Evolutionary conservation across 1,284 basidiomycete genomes (phyloP), one percentile per base, ranked within the genome.

Genomic region (Sanghuangporus baumii): DNA sequence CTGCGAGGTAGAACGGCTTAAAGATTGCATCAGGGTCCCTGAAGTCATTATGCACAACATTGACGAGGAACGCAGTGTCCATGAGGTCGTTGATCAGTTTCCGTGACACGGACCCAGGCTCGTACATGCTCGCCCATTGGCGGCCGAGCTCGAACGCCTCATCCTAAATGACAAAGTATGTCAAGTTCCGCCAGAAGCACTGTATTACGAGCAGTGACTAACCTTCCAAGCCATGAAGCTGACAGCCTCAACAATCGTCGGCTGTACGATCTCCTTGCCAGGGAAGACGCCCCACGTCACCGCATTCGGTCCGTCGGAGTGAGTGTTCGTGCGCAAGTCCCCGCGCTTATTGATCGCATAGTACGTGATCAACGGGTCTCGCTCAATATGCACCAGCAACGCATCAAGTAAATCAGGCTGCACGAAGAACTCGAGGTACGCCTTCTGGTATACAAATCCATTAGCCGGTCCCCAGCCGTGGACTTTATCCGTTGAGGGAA

Each of bases 231-330:
- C 94, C 84, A 96, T 91, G 82, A 98, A 98, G 71, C 94, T 96
- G 67, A 94, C 88, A 36, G 92, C 91, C 74, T 99, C 97, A 38
- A 99, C 97, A 67, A 99, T 96, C 20, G 97, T 99, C 34, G 96
- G 96, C 73, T 99, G 97, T 56, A 98, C 81, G 70, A 99, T 94
- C 79, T 99, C 97, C 75, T 97, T 96, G 48, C 93, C 94, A 18
- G 97, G 96, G 83, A 98, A 99, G 6, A 97, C 94, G 68, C 96
- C 97, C 97, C 96, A 99, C 0, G 97, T 99, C 54, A 99, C 97
- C 6, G 97, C 97, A 71, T 98, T 99, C 43, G 96, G 95, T 7
- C 94, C 93, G 40, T 96, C 93, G 1, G 89, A 89, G 66, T 90
- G 87, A 38, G 89, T 94, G 79, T 99, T 99, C 59, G 96, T 98